Conservation (phyloP, 2,329 filamentous ascomycete species). For the Penicillium sp. region DNA sequence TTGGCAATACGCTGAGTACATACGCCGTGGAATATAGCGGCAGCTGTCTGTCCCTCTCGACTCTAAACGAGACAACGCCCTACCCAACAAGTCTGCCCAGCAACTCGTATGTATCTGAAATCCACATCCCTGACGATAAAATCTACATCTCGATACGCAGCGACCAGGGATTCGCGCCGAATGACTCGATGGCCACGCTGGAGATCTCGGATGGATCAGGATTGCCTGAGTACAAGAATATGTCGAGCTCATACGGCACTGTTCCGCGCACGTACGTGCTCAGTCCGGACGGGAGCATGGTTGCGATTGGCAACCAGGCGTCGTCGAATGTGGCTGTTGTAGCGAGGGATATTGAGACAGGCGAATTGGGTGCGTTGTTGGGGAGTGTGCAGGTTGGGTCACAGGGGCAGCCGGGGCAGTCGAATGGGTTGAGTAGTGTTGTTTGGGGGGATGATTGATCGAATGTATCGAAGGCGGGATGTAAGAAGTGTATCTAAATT, state of each 20-base stretch:
- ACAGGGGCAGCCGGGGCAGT: conserved; percentile 21
- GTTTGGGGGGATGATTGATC: conserved; percentile 30
- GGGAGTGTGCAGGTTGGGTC: conserved; percentile 29
- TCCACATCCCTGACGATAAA: conserved; percentile 18
- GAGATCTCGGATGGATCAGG: conserved; percentile 41
- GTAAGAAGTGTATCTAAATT: no score
- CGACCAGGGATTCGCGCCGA: conserved; percentile 24
- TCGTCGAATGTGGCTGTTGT: conserved; percentile 61
- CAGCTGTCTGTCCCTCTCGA: conserved; percentile 23
- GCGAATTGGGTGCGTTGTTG: conserved; percentile 49
- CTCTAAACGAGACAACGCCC: conserved; percentile 2
- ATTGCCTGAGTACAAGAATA: conserved; percentile 56
- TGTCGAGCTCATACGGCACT: conserved; percentile 60
- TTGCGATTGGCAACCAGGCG: conserved; percentile 64
- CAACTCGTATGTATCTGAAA: conserved; percentile 25
- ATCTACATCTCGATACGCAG: conserved; percentile 32
- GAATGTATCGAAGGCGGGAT: no score
- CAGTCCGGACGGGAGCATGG: conserved; percentile 59
- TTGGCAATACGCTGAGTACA: conserved; percentile 47
- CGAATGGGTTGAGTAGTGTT: conserved; percentile 33
- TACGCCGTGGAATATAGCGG: conserved; percentile 29
- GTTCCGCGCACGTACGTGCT: conserved; percentile 66
- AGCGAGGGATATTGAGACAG: conserved; percentile 56
- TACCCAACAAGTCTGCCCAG: conserved; percentile 20
- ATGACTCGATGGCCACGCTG: conserved; percentile 25